Base-by-base conservation (phyloP, 495 filamentous ascomycete species). In the Darksidea phi region DNA sequence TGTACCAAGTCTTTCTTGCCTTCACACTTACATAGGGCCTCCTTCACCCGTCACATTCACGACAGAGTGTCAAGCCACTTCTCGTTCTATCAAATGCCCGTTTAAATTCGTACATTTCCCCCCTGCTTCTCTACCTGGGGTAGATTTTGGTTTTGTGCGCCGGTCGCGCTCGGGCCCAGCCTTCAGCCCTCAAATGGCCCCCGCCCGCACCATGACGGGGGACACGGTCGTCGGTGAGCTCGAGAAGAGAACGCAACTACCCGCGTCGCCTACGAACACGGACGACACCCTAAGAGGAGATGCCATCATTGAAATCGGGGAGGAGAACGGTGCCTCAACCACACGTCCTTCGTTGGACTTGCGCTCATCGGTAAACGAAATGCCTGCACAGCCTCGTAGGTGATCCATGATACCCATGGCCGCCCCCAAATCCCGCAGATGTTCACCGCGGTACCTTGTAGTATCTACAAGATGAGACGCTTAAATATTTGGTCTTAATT, bases 291-390 rank as follows among this genome's bases (percentile, higher is more conserved):
- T 61, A 6, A 3, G 32, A 15, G 66, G 66, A 43, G 66, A 68
- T 42, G 66, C 66, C 26, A 68, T 68, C 42, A 68, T 68, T 53
- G 61, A 64, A 37, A 68, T 68, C 25, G 23, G 43, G 10, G 60
- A 64, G 10, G 55, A 61, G n/a, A 59, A 48, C 49, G 15, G 17
- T 48, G 41, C 5, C 13, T 58, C 64, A n/a, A 45, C 57, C 0
- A 11, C 45, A 23, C 41, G 51, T 11, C 37, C 37, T 8, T 59
- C 59, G 13, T 34, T 20, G 11, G 56, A 55, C 47, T 36, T 48
- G 4, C n/a, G 32, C 37, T 47, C 59, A 23, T 57, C 61, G 17
- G 43, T 59, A 25, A 48, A 34, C 13, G 45, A 17, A 43, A 54
- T 54, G 24, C 10, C 18, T 64, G 56, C 61, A 59, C 56, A 59